Evolutionary conservation across 352 stramenopile species (phyloP).

Genomic region (Phytophthora idaei): DNA sequence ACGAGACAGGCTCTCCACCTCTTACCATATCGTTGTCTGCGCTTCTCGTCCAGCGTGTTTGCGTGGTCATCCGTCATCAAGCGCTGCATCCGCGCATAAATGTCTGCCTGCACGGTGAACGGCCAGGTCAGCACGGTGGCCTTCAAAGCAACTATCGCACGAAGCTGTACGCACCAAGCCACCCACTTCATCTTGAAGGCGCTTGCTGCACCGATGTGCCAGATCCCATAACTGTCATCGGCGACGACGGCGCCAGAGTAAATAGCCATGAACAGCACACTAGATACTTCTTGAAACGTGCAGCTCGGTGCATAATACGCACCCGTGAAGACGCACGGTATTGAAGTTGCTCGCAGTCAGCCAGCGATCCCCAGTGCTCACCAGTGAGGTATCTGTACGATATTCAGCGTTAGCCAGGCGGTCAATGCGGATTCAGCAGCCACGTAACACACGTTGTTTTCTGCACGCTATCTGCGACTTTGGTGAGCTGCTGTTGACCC

Average conservation of each 20-base stretch:
- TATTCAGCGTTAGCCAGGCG: not conserved
- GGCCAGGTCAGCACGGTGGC: not conserved
- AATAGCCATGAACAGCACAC: slow-evolving; percentile 7
- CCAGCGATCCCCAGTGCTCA: slow-evolving; percentile 66
- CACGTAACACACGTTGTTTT: slow-evolving; percentile 66
- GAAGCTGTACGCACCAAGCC: slow-evolving; percentile 40
- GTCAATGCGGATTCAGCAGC: not conserved
- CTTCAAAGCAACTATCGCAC: not conserved
- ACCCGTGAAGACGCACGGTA: slow-evolving; percentile 56
- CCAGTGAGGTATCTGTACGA: slow-evolving; percentile 59
- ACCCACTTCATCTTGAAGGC: slow-evolving; percentile 57
- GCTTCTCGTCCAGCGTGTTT: slow-evolving; percentile 33
- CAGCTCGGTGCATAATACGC: slow-evolving; percentile 7
- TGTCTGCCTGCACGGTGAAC: slow-evolving; percentile 26
- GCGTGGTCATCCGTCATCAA: slow-evolving; percentile 37
- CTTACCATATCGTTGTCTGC: slow-evolving; percentile 58
- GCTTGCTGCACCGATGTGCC: slow-evolving; percentile 65
- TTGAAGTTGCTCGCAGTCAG: slow-evolving; percentile 55
- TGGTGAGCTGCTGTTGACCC: slow-evolving; percentile 67
- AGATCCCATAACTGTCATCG: slow-evolving; percentile 64
- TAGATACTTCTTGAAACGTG: not conserved
- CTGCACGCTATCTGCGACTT: slow-evolving; percentile 73
- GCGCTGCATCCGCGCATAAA: slow-evolving; percentile 53
- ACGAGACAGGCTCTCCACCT: not conserved
- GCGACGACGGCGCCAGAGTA: not conserved